Conservation (phyloP, 2,329 filamentous ascomycete species). For the Sporothrix mexicana region DNA sequence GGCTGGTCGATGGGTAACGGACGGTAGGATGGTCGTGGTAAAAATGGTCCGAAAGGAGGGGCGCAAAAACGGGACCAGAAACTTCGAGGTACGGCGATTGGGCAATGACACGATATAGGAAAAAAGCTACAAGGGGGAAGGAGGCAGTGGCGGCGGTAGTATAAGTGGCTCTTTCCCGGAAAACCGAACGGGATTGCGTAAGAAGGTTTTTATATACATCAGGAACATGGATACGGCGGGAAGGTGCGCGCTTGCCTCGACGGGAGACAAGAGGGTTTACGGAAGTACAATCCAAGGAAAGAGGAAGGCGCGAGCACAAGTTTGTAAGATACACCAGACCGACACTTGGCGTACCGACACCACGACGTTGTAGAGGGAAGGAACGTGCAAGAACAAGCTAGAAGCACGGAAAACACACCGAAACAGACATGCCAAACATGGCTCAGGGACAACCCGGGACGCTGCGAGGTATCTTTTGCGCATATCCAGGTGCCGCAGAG, state of each 20-base stretch:
- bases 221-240: conserved; percentile 4
- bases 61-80: background rate
- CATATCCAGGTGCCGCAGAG: background rate
- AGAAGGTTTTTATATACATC: conserved; percentile 21
- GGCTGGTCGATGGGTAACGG: background rate
- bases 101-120: background rate
- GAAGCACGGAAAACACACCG: conserved; percentile 6
- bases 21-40: background rate
- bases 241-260: background rate
- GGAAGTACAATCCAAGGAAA: conserved; percentile 9
- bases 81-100: background rate
- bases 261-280: background rate
- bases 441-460: background rate
- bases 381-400: background rate
- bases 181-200: conserved; percentile 5
- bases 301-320: background rate
- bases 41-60: background rate
- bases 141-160: background rate
- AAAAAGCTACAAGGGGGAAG: background rate
- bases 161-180: conserved; percentile 15
- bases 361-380: background rate
- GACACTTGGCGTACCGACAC: background rate
- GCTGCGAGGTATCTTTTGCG: background rate
- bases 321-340: background rate
- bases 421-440: background rate